A percentile compares a stretch with the other conserved stretches of the same genome.
These are phyloP conservation scores for Penicillium sclerotigenum DNA, from an alignment of 2,329 filamentous ascomycete species.

Conservation along the genomic window DNA sequence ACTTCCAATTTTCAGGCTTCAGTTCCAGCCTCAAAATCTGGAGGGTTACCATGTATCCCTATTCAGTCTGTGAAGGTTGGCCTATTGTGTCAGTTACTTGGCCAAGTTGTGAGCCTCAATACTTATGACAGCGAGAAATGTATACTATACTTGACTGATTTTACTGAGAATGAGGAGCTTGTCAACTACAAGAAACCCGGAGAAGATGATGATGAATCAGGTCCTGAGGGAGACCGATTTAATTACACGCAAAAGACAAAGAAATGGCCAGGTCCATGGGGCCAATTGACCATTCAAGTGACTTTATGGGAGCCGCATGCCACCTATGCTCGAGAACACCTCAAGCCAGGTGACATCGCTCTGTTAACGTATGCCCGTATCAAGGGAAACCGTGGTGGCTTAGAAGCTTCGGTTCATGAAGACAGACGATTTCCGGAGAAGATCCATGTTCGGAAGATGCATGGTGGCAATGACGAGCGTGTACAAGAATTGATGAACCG, in stretches of 20 bases:
- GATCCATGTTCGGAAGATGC: conserved; percentile 57
- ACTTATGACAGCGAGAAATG: conserved; percentile 45
- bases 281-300: conserved; percentile 68
- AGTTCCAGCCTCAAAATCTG: background rate
- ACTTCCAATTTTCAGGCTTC: conserved; percentile 13
- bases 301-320: conserved; percentile 69
- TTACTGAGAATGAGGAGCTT: conserved; percentile 67
- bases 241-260: conserved; percentile 49
- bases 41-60: conserved; percentile 49
- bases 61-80: conserved; percentile 60
- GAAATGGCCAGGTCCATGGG: conserved; percentile 70
- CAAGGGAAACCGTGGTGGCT: conserved; percentile 55
- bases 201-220: conserved; percentile 34
- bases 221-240: conserved; percentile 53
- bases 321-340: conserved; percentile 51
- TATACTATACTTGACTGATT: conserved; percentile 76
- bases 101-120: conserved; percentile 63
- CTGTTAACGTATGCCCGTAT: conserved; percentile 69
- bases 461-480: conserved; percentile 45
- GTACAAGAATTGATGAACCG: conserved; percentile 60
- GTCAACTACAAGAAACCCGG: conserved; percentile 48
- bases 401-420: conserved; percentile 70
- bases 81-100: conserved; percentile 67
- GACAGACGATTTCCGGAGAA: conserved; percentile 54
- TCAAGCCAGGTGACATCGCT: conserved; percentile 62